phyloP scores from a whole-genome alignment of 2,329 filamentous ascomycete genomes.

The Arthrobotrys sphaeroides region DNA sequence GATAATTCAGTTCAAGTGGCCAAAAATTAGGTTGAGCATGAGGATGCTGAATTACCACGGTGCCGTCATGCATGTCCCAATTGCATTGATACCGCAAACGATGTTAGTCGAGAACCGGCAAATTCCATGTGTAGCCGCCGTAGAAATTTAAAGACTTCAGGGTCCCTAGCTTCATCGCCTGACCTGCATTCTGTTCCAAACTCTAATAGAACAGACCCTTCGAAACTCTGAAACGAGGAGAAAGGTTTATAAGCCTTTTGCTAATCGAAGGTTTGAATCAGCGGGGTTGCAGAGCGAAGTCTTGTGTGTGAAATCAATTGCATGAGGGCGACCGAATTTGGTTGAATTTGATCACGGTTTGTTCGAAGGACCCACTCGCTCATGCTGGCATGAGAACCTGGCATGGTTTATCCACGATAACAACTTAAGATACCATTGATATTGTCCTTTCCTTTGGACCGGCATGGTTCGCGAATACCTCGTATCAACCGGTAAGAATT shows the following conservation, averaged over 20 bases:
- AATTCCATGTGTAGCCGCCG: constrained; percentile 1
- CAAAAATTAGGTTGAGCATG: no score
- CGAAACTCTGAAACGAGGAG: not conserved
- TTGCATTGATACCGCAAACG: not conserved
- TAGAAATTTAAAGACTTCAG: not conserved
- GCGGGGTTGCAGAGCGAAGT: not conserved
- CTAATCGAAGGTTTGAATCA: not conserved
- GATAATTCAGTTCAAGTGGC: no score
- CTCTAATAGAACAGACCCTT: not conserved
- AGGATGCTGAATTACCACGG: not conserved
- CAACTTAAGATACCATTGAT: not conserved
- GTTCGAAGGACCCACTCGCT: not conserved
- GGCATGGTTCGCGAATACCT: not conserved
- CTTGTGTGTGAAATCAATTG: not conserved
- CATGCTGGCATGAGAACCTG: not conserved
- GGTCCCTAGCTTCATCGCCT: not conserved
- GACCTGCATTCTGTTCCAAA: constrained; percentile 13
- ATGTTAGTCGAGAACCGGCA: not conserved
- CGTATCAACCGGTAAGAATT: no score
- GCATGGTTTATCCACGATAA: constrained; percentile 3
- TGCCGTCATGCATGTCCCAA: no score
- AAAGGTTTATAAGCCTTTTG: not conserved
- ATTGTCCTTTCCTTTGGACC: constrained; percentile 1
- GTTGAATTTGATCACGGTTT: not conserved
- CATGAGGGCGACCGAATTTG: not conserved